A percentile compares a stretch with the other conserved stretches of the same genome.
These are phyloP conservation scores for Nepenthes mirabilis DNA, from an alignment of 148 eudicot species.

Conservation along the genomic window DNA sequence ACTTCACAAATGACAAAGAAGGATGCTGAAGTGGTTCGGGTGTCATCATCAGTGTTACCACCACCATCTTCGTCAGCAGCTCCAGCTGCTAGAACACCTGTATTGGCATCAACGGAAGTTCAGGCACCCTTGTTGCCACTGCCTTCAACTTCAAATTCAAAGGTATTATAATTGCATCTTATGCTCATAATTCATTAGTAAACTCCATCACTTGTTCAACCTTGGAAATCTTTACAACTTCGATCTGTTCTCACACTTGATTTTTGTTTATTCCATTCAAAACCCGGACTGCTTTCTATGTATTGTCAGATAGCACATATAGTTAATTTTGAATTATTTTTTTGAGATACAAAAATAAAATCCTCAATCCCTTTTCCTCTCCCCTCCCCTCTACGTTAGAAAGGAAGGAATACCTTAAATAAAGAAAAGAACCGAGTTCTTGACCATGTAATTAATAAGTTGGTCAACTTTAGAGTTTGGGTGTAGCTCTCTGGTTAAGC, in stretches of 20 bases:
- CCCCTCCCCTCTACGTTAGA: background rate
- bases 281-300: background rate
- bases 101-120: conserved; percentile 14
- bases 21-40: conserved; percentile 38
- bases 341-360: background rate
- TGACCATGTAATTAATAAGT: too few relatives aligned
- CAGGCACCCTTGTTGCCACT: conserved; percentile 31
- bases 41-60: conserved; percentile 11
- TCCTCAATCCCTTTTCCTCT: background rate
- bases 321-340: background rate
- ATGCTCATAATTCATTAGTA: background rate
- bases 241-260: too few relatives aligned
- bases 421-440: background rate
- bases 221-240: too few relatives aligned
- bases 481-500: too few relatives aligned
- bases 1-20: conserved; percentile 21
- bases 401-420: background rate
- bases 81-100: conserved; percentile 4
- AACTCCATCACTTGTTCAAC: background rate
- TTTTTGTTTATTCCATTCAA: too few relatives aligned
- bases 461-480: too few relatives aligned
- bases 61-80: conserved; percentile 14
- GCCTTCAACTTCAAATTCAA: conserved; percentile 28
- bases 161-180: conserved; percentile 15
- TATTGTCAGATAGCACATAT: background rate